Evolutionary conservation across 2,329 filamentous ascomycete genomes (phyloP), one percentile per base, ranked within the genome.

Genomic region (Ophiosphaerella herpotricha): DNA sequence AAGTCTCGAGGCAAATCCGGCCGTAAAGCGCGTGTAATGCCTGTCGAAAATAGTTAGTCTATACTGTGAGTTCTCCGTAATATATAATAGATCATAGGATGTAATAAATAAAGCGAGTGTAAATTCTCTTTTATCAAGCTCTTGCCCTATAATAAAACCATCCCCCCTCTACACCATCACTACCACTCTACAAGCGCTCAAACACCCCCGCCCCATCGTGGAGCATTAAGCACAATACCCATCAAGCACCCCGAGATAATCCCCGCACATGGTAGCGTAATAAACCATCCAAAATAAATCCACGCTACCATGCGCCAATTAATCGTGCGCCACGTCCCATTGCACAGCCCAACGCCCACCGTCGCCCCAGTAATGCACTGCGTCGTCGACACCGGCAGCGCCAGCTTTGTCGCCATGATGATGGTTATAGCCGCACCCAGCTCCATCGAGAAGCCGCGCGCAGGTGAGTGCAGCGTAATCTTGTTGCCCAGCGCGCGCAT

Each of bases 401-500:
- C 76, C 14, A 86, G 78, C 48, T 83, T 82, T 1, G 85, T 86
- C 43, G 85, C 85, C 59, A 88, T 68, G 45, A 88, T 80, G 55
- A 88, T 79, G 16, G 85, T 86, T 57, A 84, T 78, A 31, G 83
- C 83, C 23, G 81, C 80, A 32, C 69, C 68, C 9, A 72, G 57
- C 40, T 72, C 69, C 69, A 72, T 72, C 7, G 66, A 66, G 54
- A 70, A 72, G 12, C 83, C 83, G 61, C 82, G 79, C 1, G 79
- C 77, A 3, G 83, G 84, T 0, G 82, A 85, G 75, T 85, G 82
- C n/a, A 83, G 78, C 9, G 84, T 85, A 52, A 86, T 77, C 56
- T 81, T 79, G 74, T 86, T 86, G 48, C 83, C 83, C 53, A 85
- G 75, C 61, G 81, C 82, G 38, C 79, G 77, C 83, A 86, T 86